These are phyloP conservation scores for Teratosphaeriaceae sp. DNA, from an alignment of 2,329 filamentous ascomycete genomes.

Conservation along the genomic window DNA sequence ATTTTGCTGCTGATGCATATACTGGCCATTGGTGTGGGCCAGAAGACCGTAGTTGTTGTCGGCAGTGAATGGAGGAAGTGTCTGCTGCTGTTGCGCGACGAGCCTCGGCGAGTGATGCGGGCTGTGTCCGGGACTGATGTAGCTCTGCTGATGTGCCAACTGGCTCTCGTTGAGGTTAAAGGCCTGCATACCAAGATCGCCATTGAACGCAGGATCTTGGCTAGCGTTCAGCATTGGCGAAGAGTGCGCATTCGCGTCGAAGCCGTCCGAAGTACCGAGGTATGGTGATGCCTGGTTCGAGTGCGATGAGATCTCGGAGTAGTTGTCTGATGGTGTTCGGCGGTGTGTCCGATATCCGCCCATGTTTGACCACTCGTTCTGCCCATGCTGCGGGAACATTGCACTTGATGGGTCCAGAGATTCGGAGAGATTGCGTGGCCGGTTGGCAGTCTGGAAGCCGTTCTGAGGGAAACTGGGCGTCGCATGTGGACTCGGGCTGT, in stretches of 20 bases:
- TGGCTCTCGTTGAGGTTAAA: constrained; percentile 72
- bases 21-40: constrained; percentile 42
- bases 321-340: constrained; percentile 74
- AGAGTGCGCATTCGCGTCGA: constrained; percentile 65
- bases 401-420: constrained; percentile 57
- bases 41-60: constrained; percentile 41
- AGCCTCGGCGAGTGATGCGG: constrained; percentile 68
- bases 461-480: constrained; percentile 50
- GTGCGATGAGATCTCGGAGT: constrained; percentile 70
- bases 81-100: constrained; percentile 58
- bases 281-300: constrained; percentile 81
- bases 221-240: constrained; percentile 73
- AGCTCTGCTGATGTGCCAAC: constrained; percentile 25
- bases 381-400: constrained; percentile 48
- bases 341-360: constrained; percentile 72
- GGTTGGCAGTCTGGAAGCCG: constrained; percentile 46
- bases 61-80: constrained; percentile 43
- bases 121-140: constrained; percentile 57
- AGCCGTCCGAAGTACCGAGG: constrained; percentile 67
- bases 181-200: constrained; percentile 67
- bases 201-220: constrained; percentile 69
- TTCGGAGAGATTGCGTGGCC: constrained; percentile 49
- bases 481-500: constrained; percentile 45
- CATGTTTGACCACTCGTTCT: constrained; percentile 51
- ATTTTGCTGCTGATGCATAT: constrained; percentile 34